Evolutionary conservation across 176 grass and related monocot genomes (phyloP).

Genomic region (Otatea glauca): DNA sequence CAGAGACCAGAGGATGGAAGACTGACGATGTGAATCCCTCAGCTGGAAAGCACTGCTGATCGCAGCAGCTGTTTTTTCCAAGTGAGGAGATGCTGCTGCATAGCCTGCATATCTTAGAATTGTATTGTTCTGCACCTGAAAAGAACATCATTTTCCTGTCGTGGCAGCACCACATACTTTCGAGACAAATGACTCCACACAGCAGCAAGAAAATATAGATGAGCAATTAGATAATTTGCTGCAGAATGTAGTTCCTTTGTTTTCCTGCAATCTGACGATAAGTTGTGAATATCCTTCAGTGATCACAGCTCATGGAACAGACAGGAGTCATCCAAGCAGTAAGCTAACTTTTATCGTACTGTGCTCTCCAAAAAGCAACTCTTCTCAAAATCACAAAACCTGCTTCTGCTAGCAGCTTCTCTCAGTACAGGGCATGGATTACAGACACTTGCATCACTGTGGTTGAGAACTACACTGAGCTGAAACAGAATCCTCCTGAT

Average conservation of each 20-base stretch:
- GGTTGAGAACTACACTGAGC: background rate
- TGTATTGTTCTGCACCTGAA: background rate
- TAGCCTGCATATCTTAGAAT: no score
- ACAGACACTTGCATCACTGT: slow-evolving; percentile 1
- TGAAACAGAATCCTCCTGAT: slow-evolving; percentile 27
- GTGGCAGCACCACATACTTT: background rate
- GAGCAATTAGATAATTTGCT: background rate
- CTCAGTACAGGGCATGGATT: background rate
- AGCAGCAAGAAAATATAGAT: background rate
- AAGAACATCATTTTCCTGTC: background rate
- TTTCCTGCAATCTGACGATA: background rate
- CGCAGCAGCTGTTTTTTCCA: background rate
- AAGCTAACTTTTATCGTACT: background rate
- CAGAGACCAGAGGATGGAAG: background rate
- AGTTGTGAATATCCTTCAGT: background rate
- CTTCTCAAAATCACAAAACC: no score
- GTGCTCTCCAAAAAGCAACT: no score
- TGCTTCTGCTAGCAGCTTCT: slow-evolving; percentile 9
- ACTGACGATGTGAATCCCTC: background rate
- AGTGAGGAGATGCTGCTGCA: background rate
- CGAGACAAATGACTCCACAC: background rate
- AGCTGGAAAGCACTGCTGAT: background rate
- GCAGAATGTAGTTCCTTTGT: background rate
- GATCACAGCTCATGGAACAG: background rate
- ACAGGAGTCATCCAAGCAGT: slow-evolving; percentile 5